Evolutionary conservation across 371 early-diverging fungal genomes (phyloP).

Genomic region (Rhizomucor pusillus): DNA sequence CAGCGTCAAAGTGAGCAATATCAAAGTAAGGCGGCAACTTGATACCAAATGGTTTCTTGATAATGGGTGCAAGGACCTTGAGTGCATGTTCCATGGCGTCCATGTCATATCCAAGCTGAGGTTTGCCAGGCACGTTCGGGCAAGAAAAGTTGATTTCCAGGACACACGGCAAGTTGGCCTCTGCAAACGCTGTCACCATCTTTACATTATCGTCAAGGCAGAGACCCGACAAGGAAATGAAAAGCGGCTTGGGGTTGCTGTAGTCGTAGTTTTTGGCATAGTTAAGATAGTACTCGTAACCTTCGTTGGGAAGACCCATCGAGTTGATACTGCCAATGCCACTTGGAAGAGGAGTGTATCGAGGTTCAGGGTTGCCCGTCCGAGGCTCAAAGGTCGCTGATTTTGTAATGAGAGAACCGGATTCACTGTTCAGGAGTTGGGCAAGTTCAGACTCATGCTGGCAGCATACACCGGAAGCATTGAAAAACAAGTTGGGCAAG

Average conservation of each 20-base stretch:
- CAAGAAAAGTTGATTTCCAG: conserved; percentile 52
- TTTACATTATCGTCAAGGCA: conserved; percentile 42
- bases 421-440: conserved; percentile 36
- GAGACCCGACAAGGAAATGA: conserved; percentile 46
- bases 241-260: conserved; percentile 39
- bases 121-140: conserved; percentile 52
- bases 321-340: conserved; percentile 47
- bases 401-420: conserved; percentile 50
- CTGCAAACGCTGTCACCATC: conserved; percentile 43
- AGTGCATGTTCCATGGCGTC: conserved; percentile 48
- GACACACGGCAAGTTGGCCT: conserved; percentile 36
- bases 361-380: conserved; percentile 48
- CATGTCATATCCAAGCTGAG: conserved; percentile 48
- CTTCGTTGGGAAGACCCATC: conserved; percentile 52
- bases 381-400: conserved; percentile 42
- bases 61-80: conserved; percentile 38
- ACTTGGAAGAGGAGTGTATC: conserved; percentile 33
- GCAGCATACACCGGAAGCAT: conserved; percentile 51
- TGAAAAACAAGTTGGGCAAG: conserved; percentile 46
- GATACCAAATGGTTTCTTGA: conserved; percentile 51
- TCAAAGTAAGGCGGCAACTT: conserved; percentile 54
- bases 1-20: conserved; percentile 48
- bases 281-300: conserved; percentile 43
- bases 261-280: conserved; percentile 44
- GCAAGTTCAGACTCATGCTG: conserved; percentile 39